Conservation (phyloP, 352 stramenopile genomes). For the Pseudoperonospora humuli region DNA sequence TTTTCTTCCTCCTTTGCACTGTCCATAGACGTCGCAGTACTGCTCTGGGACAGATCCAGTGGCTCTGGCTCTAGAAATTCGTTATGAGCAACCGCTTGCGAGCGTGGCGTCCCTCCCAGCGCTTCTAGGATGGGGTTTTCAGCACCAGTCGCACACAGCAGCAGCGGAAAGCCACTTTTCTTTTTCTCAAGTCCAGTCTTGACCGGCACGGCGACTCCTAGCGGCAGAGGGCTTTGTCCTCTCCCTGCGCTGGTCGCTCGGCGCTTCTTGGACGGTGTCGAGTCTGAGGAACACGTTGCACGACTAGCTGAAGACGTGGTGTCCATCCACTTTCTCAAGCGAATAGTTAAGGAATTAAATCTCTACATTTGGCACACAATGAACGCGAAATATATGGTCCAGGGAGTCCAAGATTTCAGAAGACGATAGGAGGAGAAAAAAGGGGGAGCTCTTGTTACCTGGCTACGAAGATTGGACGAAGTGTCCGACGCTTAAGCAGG, state of each 20-base stretch:
- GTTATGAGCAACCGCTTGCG: slow-evolving; percentile 6
- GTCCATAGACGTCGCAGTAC: slow-evolving; percentile 2
- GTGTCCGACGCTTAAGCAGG: too few species aligned
- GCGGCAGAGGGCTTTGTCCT: slow-evolving; percentile 1
- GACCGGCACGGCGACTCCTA: slow-evolving; percentile 9
- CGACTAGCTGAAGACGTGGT: not conserved
- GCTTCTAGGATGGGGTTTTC: slow-evolving; percentile 63
- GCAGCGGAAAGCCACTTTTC: slow-evolving; percentile 9
- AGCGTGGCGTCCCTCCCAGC: slow-evolving; percentile 48
- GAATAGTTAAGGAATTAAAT: not conserved
- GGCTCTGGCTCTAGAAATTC: slow-evolving; percentile 34
- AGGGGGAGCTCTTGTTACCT: too few species aligned
- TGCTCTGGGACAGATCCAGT: slow-evolving; percentile 29
- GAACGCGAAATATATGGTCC: too few species aligned
- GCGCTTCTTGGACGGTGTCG: slow-evolving; percentile 52
- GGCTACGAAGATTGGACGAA: too few species aligned
- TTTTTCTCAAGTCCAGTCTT: slow-evolving; percentile 8
- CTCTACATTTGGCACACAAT: too few species aligned
- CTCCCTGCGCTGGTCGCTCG: slow-evolving; percentile 11
- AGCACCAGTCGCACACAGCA: slow-evolving; percentile 15
- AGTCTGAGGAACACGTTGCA: slow-evolving; percentile 13
- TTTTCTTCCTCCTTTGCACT: slow-evolving; percentile 13
- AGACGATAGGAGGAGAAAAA: too few species aligned
- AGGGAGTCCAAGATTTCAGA: too few species aligned
- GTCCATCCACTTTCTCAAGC: slow-evolving; percentile 13